Evolutionary conservation across 1,284 basidiomycete genomes (phyloP).

Genomic region (Lignosus rhinocerotis): DNA sequence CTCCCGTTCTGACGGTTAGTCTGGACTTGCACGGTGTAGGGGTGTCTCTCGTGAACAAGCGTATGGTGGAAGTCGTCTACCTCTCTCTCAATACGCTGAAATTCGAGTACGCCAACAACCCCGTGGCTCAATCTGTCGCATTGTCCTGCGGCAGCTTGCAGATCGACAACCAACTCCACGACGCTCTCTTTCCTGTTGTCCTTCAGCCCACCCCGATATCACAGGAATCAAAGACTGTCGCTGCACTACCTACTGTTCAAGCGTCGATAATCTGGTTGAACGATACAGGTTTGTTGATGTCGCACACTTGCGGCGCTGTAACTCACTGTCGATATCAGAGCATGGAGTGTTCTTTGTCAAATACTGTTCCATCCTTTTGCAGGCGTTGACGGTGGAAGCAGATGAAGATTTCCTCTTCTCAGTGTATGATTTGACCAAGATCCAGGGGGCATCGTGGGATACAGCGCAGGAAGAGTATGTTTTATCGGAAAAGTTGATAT

Average conservation of each 20-base stretch:
- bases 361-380: conserved; percentile 93
- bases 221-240: conserved; percentile 79
- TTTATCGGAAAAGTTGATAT: background rate
- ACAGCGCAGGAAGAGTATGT: conserved; percentile 73
- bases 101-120: conserved; percentile 85
- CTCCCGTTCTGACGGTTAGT: conserved; percentile 68
- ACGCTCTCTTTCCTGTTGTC: conserved; percentile 94
- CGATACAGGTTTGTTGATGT: conserved; percentile 71
- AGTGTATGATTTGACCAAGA: conserved; percentile 88
- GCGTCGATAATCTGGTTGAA: conserved; percentile 88
- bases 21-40: conserved; percentile 92
- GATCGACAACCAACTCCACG: conserved; percentile 97
- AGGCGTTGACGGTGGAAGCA: conserved; percentile 93
- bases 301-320: background rate
- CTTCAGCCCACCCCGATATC: conserved; percentile 93
- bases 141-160: conserved; percentile 90
- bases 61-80: conserved; percentile 90
- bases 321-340: conserved; percentile 44
- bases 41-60: conserved; percentile 88
- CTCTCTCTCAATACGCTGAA: conserved; percentile 80
- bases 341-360: conserved; percentile 98
- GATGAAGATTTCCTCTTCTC: conserved; percentile 98
- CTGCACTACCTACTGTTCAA: conserved; percentile 91
- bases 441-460: conserved; percentile 90
- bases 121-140: conserved; percentile 80